phyloP scores from a whole-genome alignment of 768 basidiomycete species.

The Gyrodon lividus region DNA sequence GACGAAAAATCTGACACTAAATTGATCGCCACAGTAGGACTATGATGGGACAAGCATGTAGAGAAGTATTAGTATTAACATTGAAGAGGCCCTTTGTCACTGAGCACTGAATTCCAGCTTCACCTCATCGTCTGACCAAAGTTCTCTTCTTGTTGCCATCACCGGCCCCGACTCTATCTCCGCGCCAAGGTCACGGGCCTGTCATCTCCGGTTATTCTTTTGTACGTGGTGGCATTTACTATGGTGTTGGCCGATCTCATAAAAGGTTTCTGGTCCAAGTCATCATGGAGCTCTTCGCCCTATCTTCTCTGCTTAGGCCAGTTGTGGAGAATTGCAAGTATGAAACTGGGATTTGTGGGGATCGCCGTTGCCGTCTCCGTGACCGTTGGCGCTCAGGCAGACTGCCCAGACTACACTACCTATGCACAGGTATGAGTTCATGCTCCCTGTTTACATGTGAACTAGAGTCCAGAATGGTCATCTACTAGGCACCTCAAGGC shows the following conservation, averaged over 20 bases:
- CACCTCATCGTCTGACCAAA: too few species aligned
- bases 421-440: conserved; percentile 49
- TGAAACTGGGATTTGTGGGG: conserved; percentile 25
- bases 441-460: background rate
- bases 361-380: conserved; percentile 21
- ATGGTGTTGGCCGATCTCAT: conserved; percentile 12
- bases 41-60: too few species aligned
- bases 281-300: conserved; percentile 5
- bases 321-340: conserved; percentile 11
- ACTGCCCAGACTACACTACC: conserved; percentile 61
- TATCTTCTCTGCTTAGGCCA: background rate
- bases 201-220: background rate
- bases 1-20: too few species aligned
- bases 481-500: conserved; percentile 54
- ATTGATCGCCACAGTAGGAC: too few species aligned
- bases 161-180: too few species aligned
- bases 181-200: background rate
- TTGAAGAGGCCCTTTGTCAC: too few species aligned
- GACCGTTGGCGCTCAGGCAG: conserved; percentile 23
- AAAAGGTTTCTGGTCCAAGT: conserved; percentile 1
- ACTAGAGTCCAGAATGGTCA: background rate
- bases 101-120: too few species aligned
- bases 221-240: background rate
- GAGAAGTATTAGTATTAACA: too few species aligned
- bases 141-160: too few species aligned